Evolutionary conservation across 352 stramenopile genomes (phyloP), one percentile per base, ranked within the genome.

Genomic region (Phytopythium aichiense): DNA sequence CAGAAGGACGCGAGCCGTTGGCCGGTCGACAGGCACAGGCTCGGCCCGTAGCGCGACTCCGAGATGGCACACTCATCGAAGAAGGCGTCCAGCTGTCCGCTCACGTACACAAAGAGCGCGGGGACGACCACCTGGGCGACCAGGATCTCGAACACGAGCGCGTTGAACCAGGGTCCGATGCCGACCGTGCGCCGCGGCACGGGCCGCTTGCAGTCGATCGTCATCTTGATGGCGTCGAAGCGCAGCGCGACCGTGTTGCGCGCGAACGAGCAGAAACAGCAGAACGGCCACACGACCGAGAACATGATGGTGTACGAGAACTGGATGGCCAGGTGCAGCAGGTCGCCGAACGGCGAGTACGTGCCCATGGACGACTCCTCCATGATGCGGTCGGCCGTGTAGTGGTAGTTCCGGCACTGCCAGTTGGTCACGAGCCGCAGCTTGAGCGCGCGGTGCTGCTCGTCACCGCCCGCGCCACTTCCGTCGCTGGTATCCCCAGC

Each of bases 271-370:
- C 78, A 88, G 18, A 85, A 58, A 16, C 73, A 81, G 63, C 76
- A 86, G 51, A 88, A 88, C 6, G 78, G 76, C 78, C 76, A 86
- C 18, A 88, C 74, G 33, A 88, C 78, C 33, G 73, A 84, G 62
- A 88, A 88, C 72, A 88, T 81, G 60, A 79, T 84, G 22, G 78
- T 81, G 72, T 88, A 86, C 59, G 73, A 85, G 54, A 88, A 88
- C 66, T 88, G 78, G 54, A 84, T 88, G 53, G 72, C 76, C n/a
- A 84, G 66, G 61, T 88, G 76, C 13, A 88, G 65, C 23, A 86
- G 58, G 35, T 88, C 78, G 20, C 72, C 60, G 28, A 77, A 80
- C 18, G 78, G 74, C n/a, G 64, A 75, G 68, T 86, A 88, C 30
- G 73, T 71, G 20, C 73, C 68, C 76, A 88, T 85, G 56, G 75